Evolutionary conservation across 176 grass and related monocot species (phyloP), one percentile per base, ranked within the genome.

Genomic region (Zoysia japonica): DNA sequence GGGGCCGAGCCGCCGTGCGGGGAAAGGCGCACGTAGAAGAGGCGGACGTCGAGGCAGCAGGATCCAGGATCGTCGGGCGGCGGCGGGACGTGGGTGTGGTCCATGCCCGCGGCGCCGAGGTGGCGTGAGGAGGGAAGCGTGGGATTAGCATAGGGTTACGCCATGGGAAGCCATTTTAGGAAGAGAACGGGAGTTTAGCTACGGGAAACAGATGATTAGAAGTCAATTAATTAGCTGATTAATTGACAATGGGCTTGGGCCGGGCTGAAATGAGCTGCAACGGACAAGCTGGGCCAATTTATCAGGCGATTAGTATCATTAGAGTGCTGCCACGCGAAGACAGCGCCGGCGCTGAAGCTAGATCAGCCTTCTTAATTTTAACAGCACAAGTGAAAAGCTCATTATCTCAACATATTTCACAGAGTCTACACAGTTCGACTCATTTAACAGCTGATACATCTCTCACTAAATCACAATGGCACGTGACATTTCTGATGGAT

Each of bases 11-110:
- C 45, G 14, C 41, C 62, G 77, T 70, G 83, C 4, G 89, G 82
- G 12, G 88, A 85, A 39, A 98, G 65, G 41, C 90, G 90, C 70
- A 94, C 81, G 90, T 98, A 94, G 86, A 98, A 98, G 50, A 94
- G 95, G 47, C 92, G 92, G 35, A 89, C 91, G 81, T 92, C 90
- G 48, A 98, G 89, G 28, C 28, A 28, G 28, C 28, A 28, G 28
- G 28, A 28, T 28, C 28, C 28, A 28, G 28, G 28, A 28, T 28
- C 28, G 28, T 28, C 28, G 28, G 28, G 28, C 0, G 28, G 28
- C 28, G 28, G 28, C 28, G 28, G 28, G 28, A 28, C 28, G 28
- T 28, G 28, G 28, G 28, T 28, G 28, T 28, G 28, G 71, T 74
- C 82, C 89, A 91, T 85, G 73, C 48, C 40, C 55, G 55, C 54